These are phyloP conservation scores for Ascocoryne sarcoides DNA, from an alignment of 2,329 filamentous ascomycete species.

Conservation along the genomic window DNA sequence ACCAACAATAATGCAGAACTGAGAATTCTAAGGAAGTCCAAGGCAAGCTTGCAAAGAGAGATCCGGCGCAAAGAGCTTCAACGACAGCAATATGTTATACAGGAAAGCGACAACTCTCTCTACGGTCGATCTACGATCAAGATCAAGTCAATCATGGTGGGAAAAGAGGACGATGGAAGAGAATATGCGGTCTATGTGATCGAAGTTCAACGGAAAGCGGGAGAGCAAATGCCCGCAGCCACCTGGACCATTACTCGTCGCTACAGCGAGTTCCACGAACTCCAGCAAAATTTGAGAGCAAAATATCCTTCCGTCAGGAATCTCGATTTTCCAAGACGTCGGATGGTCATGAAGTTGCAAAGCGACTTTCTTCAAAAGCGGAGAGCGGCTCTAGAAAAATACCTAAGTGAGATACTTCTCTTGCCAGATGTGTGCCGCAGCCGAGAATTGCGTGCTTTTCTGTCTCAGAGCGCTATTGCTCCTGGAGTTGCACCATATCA, in stretches of 20 bases:
- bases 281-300: conserved; percentile 79
- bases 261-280: conserved; percentile 94
- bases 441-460: conserved; percentile 81
- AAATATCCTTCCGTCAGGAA: conserved; percentile 81
- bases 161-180: conserved; percentile 81
- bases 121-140: conserved; percentile 84
- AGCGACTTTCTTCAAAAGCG: conserved; percentile 92
- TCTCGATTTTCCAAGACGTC: conserved; percentile 83
- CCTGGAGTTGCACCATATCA: conserved; percentile 45
- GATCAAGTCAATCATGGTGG: conserved; percentile 90
- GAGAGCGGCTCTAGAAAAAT: conserved; percentile 72
- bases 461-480: conserved; percentile 77
- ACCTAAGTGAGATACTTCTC: conserved; percentile 71
- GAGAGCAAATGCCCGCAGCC: conserved; percentile 93
- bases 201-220: conserved; percentile 81
- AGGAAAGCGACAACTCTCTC: conserved; percentile 95
- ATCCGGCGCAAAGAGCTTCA: conserved; percentile 92
- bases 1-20: conserved; percentile 95
- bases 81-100: conserved; percentile 90
- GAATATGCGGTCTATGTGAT: conserved; percentile 92
- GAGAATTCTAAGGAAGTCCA: conserved; percentile 86
- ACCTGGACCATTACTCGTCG: conserved; percentile 87
- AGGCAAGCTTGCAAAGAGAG: conserved; percentile 84
- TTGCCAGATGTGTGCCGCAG: conserved; percentile 92
- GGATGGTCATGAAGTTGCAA: conserved; percentile 93